phyloP scores from a whole-genome alignment of 108 stramenopile species.

The Skeletonema grethae region DNA sequence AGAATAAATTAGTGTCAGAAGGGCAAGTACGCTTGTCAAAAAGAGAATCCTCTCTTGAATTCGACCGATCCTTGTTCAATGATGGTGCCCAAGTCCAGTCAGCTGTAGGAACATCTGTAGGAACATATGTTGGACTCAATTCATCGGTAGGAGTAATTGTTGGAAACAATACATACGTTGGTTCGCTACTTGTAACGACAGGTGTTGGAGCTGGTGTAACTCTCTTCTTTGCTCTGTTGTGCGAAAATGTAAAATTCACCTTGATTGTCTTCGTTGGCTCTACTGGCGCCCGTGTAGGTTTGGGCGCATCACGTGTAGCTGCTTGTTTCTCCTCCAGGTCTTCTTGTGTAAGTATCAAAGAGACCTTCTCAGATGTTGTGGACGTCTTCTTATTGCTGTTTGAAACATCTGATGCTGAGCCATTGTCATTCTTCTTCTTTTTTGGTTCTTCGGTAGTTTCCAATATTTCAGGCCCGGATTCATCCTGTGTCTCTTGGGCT shows the following conservation, averaged over 20 bases:
- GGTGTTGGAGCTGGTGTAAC: conserved; percentile 1
- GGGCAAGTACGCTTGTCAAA: background rate
- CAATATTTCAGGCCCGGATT: too few species aligned
- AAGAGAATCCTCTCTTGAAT: background rate
- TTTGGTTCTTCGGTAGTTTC: too few species aligned
- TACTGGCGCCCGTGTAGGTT: background rate
- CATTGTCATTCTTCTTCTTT: too few species aligned
- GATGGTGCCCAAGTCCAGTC: background rate
- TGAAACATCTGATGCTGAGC: too few species aligned
- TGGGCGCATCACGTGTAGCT: background rate
- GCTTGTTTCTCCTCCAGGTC: background rate
- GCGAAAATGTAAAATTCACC: background rate
- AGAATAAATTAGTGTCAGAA: background rate
- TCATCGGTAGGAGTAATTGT: background rate
- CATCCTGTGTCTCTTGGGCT: background rate
- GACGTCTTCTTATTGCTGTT: background rate
- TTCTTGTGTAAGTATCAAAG: background rate
- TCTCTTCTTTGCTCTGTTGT: background rate
- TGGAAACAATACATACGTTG: background rate
- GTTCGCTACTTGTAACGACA: background rate
- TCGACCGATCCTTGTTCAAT: background rate
- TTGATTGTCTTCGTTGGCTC: background rate
- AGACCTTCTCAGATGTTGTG: background rate
- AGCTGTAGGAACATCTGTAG: background rate
- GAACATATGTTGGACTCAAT: background rate